Conservation (phyloP, 2,329 filamentous ascomycete species). For the Parastagonospora nodorum region DNA sequence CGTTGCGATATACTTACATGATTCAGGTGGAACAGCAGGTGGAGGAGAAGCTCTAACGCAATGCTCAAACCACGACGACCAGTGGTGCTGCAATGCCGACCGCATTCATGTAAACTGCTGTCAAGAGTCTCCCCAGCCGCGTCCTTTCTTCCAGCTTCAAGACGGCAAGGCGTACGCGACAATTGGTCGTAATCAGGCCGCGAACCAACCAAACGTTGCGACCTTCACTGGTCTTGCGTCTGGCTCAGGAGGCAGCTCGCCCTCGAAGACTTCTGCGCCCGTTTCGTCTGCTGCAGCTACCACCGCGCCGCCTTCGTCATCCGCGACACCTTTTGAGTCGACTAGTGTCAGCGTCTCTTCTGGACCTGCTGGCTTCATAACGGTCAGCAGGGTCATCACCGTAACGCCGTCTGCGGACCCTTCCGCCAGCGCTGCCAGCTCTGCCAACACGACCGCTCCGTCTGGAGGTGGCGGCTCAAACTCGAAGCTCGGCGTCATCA, state of each 20-base stretch:
- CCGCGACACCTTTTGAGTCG: constrained; percentile 28
- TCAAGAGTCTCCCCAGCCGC: constrained; percentile 32
- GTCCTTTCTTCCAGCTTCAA: constrained; percentile 40
- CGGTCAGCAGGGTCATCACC: constrained; percentile 24
- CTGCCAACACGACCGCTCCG: neutral
- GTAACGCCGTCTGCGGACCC: constrained; percentile 17
- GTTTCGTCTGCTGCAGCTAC: constrained; percentile 7
- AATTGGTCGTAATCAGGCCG: constrained; percentile 29
- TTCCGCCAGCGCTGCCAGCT: constrained; percentile 2
- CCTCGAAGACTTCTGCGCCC: constrained; percentile 19
- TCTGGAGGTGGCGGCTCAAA: constrained; percentile 10
- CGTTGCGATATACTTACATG: constrained; percentile 1
- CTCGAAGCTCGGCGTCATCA: constrained; percentile 36
- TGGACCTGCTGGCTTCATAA: constrained; percentile 29
- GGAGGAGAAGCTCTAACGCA: constrained; percentile 42
- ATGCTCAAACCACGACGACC: constrained; percentile 37
- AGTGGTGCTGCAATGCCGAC: constrained; percentile 46
- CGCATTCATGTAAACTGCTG: constrained; percentile 36
- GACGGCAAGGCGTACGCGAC: constrained; percentile 41
- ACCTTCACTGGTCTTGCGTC: constrained; percentile 33
- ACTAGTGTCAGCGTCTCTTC: constrained; percentile 29
- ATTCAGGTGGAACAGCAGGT: constrained; percentile 22
- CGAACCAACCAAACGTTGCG: constrained; percentile 24
- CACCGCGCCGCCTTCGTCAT: constrained; percentile 6
- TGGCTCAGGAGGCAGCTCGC: constrained; percentile 13